These are phyloP conservation scores for Chrysosphaeria jannelii DNA, from an alignment of 2,329 filamentous ascomycete species.

Conservation along the genomic window DNA sequence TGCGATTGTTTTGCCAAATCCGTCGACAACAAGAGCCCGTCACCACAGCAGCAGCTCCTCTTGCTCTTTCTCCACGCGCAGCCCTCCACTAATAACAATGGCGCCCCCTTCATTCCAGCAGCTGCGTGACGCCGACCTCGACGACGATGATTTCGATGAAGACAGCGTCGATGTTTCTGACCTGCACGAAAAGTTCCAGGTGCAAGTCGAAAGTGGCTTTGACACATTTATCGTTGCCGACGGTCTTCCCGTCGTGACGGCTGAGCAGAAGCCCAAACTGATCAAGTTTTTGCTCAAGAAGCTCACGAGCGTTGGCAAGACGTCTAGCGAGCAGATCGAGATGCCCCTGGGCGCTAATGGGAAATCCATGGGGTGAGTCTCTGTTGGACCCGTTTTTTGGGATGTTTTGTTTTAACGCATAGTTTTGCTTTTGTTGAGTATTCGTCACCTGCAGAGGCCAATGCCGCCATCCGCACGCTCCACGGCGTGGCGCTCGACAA, in stretches of 20 bases:
- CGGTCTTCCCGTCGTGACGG: constrained; percentile 64
- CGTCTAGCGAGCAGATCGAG: constrained; percentile 60
- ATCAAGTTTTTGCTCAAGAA: constrained; percentile 91
- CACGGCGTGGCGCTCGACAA: constrained; percentile 76
- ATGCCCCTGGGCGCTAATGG: constrained; percentile 83
- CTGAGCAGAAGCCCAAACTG: constrained; percentile 78
- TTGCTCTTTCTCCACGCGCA: too few species aligned
- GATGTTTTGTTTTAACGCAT: constrained; percentile 1
- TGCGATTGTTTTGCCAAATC: too few species aligned
- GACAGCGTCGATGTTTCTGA: constrained; percentile 90
- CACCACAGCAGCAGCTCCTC: too few species aligned
- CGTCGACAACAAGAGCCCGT: too few species aligned
- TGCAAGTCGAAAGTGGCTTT: constrained; percentile 81
- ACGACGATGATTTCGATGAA: constrained; percentile 63
- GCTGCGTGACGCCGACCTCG: constrained; percentile 68
- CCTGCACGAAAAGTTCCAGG: constrained; percentile 78
- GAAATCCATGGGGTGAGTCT: constrained; percentile 50
- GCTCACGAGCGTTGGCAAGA: constrained; percentile 58
- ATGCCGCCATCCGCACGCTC: constrained; percentile 66
- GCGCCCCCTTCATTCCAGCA: constrained; percentile 83
- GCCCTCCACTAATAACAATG: too few species aligned
- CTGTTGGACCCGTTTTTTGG: too few species aligned
- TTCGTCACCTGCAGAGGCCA: constrained; percentile 64
- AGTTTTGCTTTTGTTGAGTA: constrained; percentile 97
- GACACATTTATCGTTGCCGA: constrained; percentile 93